Conservation (phyloP, 768 basidiomycete genomes). For the Tephrocybe rancida region DNA sequence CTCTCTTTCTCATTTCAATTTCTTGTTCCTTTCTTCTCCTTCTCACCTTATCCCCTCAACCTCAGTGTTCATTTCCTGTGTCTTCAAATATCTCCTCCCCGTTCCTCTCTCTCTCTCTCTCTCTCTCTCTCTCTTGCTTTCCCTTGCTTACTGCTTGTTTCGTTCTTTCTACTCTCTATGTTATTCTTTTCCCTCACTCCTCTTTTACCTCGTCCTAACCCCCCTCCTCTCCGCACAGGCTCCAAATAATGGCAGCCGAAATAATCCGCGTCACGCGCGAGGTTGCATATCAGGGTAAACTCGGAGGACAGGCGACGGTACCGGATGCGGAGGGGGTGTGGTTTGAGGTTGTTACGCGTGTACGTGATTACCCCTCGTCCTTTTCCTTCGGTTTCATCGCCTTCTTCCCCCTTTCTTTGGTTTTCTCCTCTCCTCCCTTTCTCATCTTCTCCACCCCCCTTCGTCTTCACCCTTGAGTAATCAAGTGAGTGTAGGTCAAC, state of each 20-base stretch:
- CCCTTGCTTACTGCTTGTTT: no score
- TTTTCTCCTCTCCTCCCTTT: no score
- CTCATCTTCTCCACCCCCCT: no score
- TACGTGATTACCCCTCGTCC: no score
- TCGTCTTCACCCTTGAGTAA: background rate
- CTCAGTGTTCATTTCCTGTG: no score
- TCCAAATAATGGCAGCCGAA: constrained; percentile 74
- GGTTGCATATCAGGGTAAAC: constrained; percentile 87
- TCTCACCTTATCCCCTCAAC: background rate
- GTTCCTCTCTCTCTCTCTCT: no score
- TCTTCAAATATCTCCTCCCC: no score
- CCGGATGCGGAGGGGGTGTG: constrained; percentile 93
- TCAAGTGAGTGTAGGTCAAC: constrained; percentile 74
- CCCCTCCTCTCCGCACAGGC: constrained; percentile 28
- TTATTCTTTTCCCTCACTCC: constrained; percentile 33
- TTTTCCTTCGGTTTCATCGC: no score
- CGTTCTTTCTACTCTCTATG: constrained; percentile 31
- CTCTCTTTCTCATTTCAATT: no score
- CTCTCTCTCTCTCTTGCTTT: no score
- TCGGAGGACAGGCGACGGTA: constrained; percentile 84
- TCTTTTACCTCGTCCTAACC: no score
- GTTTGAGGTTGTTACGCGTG: constrained; percentile 80
- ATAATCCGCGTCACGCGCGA: constrained; percentile 84
- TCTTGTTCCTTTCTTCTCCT: background rate
- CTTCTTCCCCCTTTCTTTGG: no score